These are phyloP conservation scores for Chaetomium tenue DNA, from an alignment of 495 filamentous ascomycete genomes.

Conservation along the genomic window DNA sequence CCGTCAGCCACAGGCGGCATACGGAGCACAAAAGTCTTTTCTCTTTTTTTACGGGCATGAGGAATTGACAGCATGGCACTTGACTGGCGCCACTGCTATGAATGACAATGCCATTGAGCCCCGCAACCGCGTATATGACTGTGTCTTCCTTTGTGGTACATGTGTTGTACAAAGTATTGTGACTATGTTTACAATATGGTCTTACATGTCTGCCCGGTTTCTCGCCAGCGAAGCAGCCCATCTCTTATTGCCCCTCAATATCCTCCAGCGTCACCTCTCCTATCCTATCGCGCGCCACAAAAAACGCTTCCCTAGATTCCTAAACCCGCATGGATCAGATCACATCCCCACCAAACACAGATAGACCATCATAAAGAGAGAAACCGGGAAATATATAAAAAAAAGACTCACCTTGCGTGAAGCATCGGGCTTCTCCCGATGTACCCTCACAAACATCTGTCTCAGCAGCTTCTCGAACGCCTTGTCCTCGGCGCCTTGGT, in stretches of 20 bases:
- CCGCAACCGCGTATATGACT: not conserved
- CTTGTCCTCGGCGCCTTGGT: slow-evolving; percentile 84
- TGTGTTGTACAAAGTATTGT: slow-evolving; percentile 6
- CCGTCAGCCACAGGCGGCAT: slow-evolving; percentile 5
- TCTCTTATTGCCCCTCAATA: slow-evolving; percentile 13
- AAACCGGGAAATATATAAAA: not conserved
- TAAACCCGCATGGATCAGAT: slow-evolving; percentile 34
- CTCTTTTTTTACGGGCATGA: slow-evolving; percentile 17
- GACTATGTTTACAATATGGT: not conserved
- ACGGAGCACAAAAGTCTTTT: slow-evolving; percentile 19
- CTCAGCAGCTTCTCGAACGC: slow-evolving; percentile 67
- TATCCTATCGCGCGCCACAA: slow-evolving; percentile 70
- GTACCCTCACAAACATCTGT: slow-evolving; percentile 71
- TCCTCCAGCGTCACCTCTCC: slow-evolving; percentile 38
- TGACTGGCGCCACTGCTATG: slow-evolving; percentile 9
- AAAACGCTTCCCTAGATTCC: slow-evolving; percentile 90
- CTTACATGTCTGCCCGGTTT: not conserved
- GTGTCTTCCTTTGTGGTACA: not conserved
- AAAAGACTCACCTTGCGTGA: slow-evolving; percentile 70
- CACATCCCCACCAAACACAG: not conserved
- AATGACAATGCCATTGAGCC: slow-evolving; percentile 25
- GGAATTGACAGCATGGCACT: slow-evolving; percentile 21
- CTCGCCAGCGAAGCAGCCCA: slow-evolving; percentile 1
- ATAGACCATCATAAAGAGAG: not conserved
- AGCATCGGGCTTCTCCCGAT: slow-evolving; percentile 83